Evolutionary conservation across 495 filamentous ascomycete species (phyloP), one percentile per base, ranked within the genome.

Genomic region (Daldinia vernicosa): DNA sequence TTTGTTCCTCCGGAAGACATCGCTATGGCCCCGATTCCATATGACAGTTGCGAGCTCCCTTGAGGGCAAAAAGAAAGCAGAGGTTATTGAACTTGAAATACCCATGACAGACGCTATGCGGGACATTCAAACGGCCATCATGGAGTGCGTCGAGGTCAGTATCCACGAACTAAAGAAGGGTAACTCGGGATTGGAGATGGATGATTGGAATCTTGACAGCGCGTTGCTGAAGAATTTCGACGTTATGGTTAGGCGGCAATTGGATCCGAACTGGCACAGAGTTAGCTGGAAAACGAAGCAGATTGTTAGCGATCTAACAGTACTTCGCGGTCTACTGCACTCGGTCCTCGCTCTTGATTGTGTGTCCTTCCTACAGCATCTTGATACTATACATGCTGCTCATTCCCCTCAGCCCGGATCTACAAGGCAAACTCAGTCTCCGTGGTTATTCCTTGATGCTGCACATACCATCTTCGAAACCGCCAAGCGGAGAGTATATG

Each of bases 11-110:
- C 89, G 91, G 17, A 97, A 93, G 71, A 89, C 91, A 11, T 93
- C 93, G 0, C 80, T 99, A 8, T 99, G 95, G 91, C 95, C 95
- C 9, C 87, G 95, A n/a, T 99, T 97, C 72, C 95, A 98, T 75
- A 86, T 97, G 47, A 89, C 90, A 4, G 93, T 99, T 3, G 92
- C 92, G 0, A 89, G 94, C 70, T 92, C 93, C 1, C 80, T 99
- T 4, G 95, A 99, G 78, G 94, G 93, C n/a, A 77, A 90, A 87
- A 91, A 93, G 78, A 97, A 96, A 76, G 94, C 95, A 0, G 95
- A 98, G 80, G 95, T 99, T 39, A 96, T 99, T 37, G 95, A 99
- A 75, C 84, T 98, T 11, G 95, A 97, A 75, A 91, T 98, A n/a
- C 90, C 92, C 30, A 98, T 99, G 95, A 96, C 93, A 22, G 91